Evolutionary conservation across 1,284 basidiomycete genomes (phyloP).

Genomic region (Gomphus sp.): DNA sequence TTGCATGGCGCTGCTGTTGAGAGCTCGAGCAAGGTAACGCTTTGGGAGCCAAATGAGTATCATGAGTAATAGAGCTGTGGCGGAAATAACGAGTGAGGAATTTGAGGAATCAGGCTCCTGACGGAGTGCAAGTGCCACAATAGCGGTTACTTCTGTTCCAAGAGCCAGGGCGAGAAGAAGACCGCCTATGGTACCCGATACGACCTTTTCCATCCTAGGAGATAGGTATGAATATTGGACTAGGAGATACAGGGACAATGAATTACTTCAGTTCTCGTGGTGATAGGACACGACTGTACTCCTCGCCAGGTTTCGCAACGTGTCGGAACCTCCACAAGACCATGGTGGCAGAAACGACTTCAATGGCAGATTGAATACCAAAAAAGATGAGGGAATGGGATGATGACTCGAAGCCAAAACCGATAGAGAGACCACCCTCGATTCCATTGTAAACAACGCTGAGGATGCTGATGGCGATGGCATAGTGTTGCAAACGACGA

Average conservation of each 20-base stretch:
- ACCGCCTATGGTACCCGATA: conserved; percentile 27
- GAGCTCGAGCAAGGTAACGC: conserved; percentile 31
- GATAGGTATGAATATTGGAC: background rate
- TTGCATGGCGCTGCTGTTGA: conserved; percentile 33
- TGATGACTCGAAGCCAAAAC: conserved; percentile 33
- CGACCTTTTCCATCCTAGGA: conserved; percentile 29
- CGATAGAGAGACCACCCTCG: conserved; percentile 32
- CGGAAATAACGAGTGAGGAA: conserved; percentile 32
- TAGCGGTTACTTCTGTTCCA: conserved; percentile 26
- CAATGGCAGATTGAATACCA: conserved; percentile 39
- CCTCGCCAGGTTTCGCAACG: conserved; percentile 25
- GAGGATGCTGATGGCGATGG: conserved; percentile 26
- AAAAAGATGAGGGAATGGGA: conserved; percentile 44
- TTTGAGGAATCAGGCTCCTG: conserved; percentile 28
- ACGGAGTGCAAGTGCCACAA: conserved; percentile 25
- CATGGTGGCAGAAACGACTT: conserved; percentile 31
- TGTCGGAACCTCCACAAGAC: conserved; percentile 35
- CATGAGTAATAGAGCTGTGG: conserved; percentile 29
- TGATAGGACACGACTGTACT: conserved; percentile 16
- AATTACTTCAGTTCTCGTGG: conserved; percentile 22
- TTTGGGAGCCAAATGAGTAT: conserved; percentile 35
- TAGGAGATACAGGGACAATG: background rate
- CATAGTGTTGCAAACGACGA: conserved; percentile 24
- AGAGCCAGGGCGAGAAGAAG: conserved; percentile 29
- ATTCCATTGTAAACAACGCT: conserved; percentile 26